Base-by-base conservation (phyloP, 176 grass and related monocot genomes). In the Phragmites australis region DNA sequence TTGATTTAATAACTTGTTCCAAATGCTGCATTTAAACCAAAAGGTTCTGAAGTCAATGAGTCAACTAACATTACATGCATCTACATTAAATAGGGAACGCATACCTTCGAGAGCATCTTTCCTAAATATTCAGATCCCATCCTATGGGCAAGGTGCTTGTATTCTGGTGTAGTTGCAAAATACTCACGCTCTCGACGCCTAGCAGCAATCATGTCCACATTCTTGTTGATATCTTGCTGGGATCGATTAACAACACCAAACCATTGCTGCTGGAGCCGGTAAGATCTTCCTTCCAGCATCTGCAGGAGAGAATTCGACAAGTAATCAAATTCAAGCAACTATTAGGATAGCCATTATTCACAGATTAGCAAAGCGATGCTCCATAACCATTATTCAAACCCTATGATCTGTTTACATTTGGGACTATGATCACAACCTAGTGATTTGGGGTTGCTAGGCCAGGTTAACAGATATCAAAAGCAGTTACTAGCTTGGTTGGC, bases 171-270 rank as follows among this genome's bases (percentile, higher is more conserved):
- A 84, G 49, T 96, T 72, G 88, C 16, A 86, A 99, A 99, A 81
- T 99, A 99, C 17, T 99, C 97, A 3, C 84, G 83, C 81, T 99
- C 97, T 83, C 89, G 95, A 50, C 84, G 87, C 62, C 97, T 96
- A 75, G 97, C 97, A 84, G 93, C 97, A 86, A 99, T 94, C 93
- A 99, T 99, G 74, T 99, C 97, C 74, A 99, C 97, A 74, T 86
- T 99, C 87, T 96, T 99, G 77, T 99, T 95, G 64, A 99, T 99
- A 79, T 99, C 97, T 69, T 89, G 88, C 82, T 99, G 97, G 51
- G 97, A 99, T 40, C 97, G 93, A 83, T 99, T 99, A 86, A 99
- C 97, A 61, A 99, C 97, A 91, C 97, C 97, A 84, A 99, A 72
- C 97, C 97, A 99, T 70, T 79, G 97, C 14, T 86, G 87, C 45